Conservation (phyloP, 176 grass and related monocot species). For the Musa beccarii region DNA sequence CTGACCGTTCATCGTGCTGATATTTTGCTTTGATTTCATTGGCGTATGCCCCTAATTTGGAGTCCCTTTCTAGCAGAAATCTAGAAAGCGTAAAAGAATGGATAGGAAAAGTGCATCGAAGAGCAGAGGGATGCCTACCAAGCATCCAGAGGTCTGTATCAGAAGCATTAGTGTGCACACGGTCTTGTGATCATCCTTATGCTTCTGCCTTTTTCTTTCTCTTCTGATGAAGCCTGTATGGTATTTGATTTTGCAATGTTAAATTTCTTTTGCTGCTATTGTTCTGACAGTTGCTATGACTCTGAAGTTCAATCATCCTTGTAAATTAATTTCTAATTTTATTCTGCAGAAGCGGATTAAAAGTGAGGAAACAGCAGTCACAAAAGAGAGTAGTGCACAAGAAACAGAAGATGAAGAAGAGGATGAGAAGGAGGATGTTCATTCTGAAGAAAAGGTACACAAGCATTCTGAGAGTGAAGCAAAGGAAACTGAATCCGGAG, state of each 20-base stretch:
- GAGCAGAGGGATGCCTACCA: conserved; percentile 27
- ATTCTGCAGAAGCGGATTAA: conserved; percentile 33
- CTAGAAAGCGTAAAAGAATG: conserved; percentile 70
- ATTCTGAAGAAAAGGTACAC: conserved; percentile 29
- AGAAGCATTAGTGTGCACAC: neutral
- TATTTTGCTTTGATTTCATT: neutral
- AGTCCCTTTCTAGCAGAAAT: conserved; percentile 36
- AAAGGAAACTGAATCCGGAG: conserved; percentile 35
- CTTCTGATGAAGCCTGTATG: too few species aligned
- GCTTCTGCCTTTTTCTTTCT: too few species aligned
- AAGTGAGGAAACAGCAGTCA: conserved; percentile 10
- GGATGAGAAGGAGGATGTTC: conserved; percentile 21
- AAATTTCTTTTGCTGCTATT: neutral
- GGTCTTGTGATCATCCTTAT: too few species aligned
- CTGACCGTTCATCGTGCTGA: neutral
- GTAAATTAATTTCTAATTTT: neutral
- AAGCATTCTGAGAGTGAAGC: conserved; percentile 37
- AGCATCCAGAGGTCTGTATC: conserved; percentile 52
- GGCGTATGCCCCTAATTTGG: too few species aligned
- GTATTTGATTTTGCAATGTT: neutral
- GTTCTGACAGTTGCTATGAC: too few species aligned
- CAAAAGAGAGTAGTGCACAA: conserved; percentile 6
- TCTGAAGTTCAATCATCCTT: too few species aligned
- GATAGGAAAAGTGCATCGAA: conserved; percentile 47
- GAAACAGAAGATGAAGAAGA: conserved; percentile 48